Conservation (phyloP, 352 stramenopile genomes). For the Globisporangium orthogonon region DNA sequence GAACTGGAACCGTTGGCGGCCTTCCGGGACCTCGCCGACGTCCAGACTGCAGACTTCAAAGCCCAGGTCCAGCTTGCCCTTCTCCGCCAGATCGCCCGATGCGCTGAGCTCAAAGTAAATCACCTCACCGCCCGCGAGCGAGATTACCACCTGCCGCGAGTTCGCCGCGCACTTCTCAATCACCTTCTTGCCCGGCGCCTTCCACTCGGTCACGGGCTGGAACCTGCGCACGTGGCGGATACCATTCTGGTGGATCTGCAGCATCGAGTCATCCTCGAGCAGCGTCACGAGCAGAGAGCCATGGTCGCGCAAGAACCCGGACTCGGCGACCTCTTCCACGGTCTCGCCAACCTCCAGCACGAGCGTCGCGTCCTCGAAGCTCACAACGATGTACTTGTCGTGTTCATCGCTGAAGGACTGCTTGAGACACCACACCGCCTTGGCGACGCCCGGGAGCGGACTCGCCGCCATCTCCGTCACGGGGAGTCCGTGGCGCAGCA, state of each 20-base stretch:
- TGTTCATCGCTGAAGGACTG: slow-evolving; percentile 68
- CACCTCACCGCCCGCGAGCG: slow-evolving; percentile 92
- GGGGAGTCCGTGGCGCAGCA: slow-evolving; percentile 93
- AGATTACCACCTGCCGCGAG: slow-evolving; percentile 95
- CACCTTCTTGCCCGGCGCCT: slow-evolving; percentile 95
- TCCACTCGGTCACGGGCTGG: slow-evolving; percentile 94
- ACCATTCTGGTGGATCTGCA: slow-evolving; percentile 95
- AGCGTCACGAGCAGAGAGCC: slow-evolving; percentile 94
- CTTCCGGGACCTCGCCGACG: slow-evolving; percentile 92
- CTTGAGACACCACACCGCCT: slow-evolving; percentile 94
- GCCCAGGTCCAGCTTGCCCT: slow-evolving; percentile 91
- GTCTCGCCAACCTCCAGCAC: slow-evolving; percentile 96
- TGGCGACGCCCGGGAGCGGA: slow-evolving; percentile 93
- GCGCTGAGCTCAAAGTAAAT: slow-evolving; percentile 98
- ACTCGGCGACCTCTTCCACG: slow-evolving; percentile 96
- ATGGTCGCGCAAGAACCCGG: slow-evolving; percentile 92
- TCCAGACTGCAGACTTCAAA: slow-evolving; percentile 98
- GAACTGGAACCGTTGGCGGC: slow-evolving; percentile 93
- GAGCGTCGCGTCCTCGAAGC: slow-evolving; percentile 98
- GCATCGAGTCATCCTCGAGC: slow-evolving; percentile 92
- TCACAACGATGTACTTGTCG: slow-evolving; percentile 98
- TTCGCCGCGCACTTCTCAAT: slow-evolving; percentile 97
- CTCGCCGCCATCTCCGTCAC: slow-evolving; percentile 97
- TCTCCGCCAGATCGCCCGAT: slow-evolving; percentile 91
- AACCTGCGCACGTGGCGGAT: slow-evolving; percentile 94